phyloP scores from a whole-genome alignment of 768 basidiomycete species.

The Naematelia encephala region DNA sequence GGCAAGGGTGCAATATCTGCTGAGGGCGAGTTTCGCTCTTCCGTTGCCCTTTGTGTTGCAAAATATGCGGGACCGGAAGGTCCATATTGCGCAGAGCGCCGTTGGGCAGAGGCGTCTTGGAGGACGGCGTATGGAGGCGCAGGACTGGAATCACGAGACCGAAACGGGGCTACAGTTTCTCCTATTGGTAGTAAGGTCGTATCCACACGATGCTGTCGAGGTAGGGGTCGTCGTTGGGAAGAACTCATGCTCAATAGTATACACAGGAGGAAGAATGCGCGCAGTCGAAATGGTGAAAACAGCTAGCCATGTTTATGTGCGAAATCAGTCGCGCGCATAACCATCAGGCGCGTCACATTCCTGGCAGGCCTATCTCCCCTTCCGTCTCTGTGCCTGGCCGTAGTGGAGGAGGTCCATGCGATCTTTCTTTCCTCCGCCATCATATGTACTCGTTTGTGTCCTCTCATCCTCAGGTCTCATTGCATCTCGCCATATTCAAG shows the following conservation, averaged over 20 bases:
- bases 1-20: neutral
- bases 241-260: neutral
- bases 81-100: slow-evolving; percentile 5
- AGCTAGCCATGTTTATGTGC: too few relatives aligned
- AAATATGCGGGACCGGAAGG: slow-evolving; percentile 5
- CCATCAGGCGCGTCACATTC: too few relatives aligned
- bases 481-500: too few relatives aligned
- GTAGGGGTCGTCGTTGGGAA: neutral
- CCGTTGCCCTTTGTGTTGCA: neutral
- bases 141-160: neutral
- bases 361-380: too few relatives aligned
- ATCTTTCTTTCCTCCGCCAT: too few relatives aligned
- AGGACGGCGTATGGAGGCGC: neutral
- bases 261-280: neutral
- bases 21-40: neutral
- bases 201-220: neutral
- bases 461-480: too few relatives aligned
- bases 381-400: too few relatives aligned
- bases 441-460: too few relatives aligned
- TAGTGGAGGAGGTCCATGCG: too few relatives aligned
- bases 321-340: too few relatives aligned
- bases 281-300: too few relatives aligned
- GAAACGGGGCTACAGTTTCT: neutral
- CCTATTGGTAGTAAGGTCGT: neutral
- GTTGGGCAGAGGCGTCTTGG: neutral